Base-by-base conservation (phyloP, 2,329 filamentous ascomycete genomes). In the Clarireedia hainanense region DNA sequence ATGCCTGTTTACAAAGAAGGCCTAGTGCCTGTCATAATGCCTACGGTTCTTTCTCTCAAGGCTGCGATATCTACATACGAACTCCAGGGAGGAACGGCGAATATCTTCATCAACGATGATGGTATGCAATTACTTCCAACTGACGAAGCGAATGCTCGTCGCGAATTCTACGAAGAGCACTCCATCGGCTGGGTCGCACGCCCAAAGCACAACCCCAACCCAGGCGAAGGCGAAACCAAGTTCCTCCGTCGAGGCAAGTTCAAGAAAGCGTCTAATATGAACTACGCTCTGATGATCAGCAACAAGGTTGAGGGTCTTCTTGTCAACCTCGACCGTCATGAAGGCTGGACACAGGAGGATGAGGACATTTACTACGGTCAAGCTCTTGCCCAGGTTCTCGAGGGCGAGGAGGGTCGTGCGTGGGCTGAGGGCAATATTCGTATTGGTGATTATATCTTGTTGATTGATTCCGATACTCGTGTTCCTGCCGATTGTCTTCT, bases 1-100 rank as follows among this genome's bases (percentile, higher is more conserved):
- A 91, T 88, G 69, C 89, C 89, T 4, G 88, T 95, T 0, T 95
- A 94, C 75, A 94, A 92, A 70, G 89, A 95, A 69, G 88, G 89
- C 61, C 77, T 95, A 2, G 73, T 74, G 36, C 81, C 76, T 59
- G 89, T 95, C 70, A 91, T 91, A 65, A 80, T 78, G 20, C 88
- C 88, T 6, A 92, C 88, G 0, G 81, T 91, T 64, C 83, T 83
- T 65, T 91, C 87, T 2, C 79, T 91, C 71, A 90, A 90, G 72
- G 80, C 85, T 64, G 86, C 86, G 59, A 89, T 89, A 67, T 86
- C 84, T 36, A 88, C 84, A 0, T 90, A 89, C 65, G 86, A 89
- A 68, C 75, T 88, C 17, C 86, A 89, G 66, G 86, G 86, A 60
- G 86, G 86, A 15, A 86, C 85, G 6, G 85, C 85, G 60, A 89